Evolutionary conservation across 495 filamentous ascomycete genomes (phyloP).

Genomic region (Aspergillus campestris): DNA sequence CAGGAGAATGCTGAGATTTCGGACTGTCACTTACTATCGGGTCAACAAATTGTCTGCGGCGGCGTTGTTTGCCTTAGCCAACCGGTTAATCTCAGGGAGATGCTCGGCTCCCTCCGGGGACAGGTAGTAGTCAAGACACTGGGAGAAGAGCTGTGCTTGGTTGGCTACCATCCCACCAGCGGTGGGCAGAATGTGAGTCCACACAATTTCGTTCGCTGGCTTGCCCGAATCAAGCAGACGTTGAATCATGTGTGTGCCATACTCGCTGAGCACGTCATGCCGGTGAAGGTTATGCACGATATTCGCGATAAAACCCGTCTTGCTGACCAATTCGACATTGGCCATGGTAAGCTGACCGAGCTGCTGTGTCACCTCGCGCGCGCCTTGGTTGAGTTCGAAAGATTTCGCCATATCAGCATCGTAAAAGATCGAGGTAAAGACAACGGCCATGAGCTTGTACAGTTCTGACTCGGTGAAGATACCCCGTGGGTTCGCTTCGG

Average conservation of each 20-base stretch:
- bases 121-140: conserved; percentile 72
- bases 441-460: conserved; percentile 48
- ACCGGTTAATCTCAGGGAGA: conserved; percentile 46
- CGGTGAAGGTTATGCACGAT: conserved; percentile 35
- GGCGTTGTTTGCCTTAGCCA: conserved; percentile 38
- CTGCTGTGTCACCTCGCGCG: conserved; percentile 45
- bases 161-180: conserved; percentile 55
- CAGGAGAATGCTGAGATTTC: not conserved
- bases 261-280: conserved; percentile 45
- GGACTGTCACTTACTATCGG: conserved; percentile 29
- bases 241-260: conserved; percentile 65
- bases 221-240: conserved; percentile 52
- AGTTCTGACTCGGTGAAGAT: conserved; percentile 51
- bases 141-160: conserved; percentile 63
- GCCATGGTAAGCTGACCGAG: conserved; percentile 52
- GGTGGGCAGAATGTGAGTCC: conserved; percentile 59
- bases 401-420: conserved; percentile 57
- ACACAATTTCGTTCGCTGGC: conserved; percentile 57
- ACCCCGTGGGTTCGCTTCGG: conserved; percentile 48
- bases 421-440: conserved; percentile 58
- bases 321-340: conserved; percentile 52
- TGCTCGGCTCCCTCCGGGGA: conserved; percentile 42
- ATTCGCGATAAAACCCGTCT: conserved; percentile 40
- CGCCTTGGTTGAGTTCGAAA: conserved; percentile 50
- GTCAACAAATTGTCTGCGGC: conserved; percentile 40